These are phyloP conservation scores for Candida anglica DNA, from an alignment of 805 yeast species.

Conservation along the genomic window DNA sequence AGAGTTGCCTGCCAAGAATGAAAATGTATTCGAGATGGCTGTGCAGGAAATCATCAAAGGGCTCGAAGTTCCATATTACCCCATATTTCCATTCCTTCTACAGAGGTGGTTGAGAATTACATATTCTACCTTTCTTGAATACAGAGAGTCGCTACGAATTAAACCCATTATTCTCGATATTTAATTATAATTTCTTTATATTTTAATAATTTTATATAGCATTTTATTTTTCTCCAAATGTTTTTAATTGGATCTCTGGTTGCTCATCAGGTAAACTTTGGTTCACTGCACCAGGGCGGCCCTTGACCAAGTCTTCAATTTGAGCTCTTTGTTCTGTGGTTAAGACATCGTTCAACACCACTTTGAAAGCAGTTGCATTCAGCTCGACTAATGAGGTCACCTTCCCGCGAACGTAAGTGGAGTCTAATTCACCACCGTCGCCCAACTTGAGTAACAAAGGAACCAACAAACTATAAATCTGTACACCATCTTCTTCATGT, in stretches of 20 bases:
- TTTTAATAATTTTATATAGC: too few species aligned
- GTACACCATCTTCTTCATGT: slow-evolving; percentile 25
- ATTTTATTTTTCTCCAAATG: too few species aligned
- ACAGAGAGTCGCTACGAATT: too few species aligned
- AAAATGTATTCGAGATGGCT: too few species aligned
- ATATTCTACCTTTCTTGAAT: too few species aligned
- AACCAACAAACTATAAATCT: slow-evolving; percentile 18
- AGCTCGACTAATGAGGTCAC: slow-evolving; percentile 43
- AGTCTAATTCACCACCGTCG: slow-evolving; percentile 16
- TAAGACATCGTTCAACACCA: slow-evolving; percentile 35
- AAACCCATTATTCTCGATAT: too few species aligned
- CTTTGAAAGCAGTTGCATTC: slow-evolving; percentile 46
- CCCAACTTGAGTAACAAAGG: slow-evolving; percentile 32
- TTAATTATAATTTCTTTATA: too few species aligned
- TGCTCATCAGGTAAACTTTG: slow-evolving; percentile 4
- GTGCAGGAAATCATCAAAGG: too few species aligned
- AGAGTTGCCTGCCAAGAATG: too few species aligned
- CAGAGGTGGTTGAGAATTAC: too few species aligned
- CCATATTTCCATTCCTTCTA: too few species aligned
- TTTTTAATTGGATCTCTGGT: slow-evolving; percentile 18
- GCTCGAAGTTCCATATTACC: too few species aligned
- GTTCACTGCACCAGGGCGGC: slow-evolving; percentile 1
- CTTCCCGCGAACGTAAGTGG: slow-evolving; percentile 42
- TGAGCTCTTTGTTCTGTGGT: slow-evolving; percentile 35
- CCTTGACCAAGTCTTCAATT: slow-evolving; percentile 43